Evolutionary conservation across 305 asterid species (phyloP).

Genomic region (Caryopteris hybrid): DNA sequence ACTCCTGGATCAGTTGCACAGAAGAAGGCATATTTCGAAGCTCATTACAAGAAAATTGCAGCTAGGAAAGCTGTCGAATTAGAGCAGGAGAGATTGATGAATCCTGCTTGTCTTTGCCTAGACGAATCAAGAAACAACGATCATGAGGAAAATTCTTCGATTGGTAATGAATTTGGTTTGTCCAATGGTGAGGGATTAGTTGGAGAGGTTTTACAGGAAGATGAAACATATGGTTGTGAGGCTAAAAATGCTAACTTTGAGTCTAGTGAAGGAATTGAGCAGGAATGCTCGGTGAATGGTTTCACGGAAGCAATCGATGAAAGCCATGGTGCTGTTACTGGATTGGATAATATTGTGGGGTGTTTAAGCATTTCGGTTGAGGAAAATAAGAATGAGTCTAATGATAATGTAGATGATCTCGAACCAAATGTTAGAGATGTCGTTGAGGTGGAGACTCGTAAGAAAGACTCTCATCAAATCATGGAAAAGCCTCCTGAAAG

Average conservation of each 20-base stretch:
- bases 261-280: conserved; percentile 9
- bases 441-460: conserved; percentile 23
- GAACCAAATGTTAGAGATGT: conserved; percentile 19
- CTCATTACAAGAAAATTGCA: conserved; percentile 78
- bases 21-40: conserved; percentile 93
- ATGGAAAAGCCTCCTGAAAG: conserved; percentile 26
- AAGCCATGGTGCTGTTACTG: conserved; percentile 25
- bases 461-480: conserved; percentile 15
- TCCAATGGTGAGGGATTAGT: conserved; percentile 24
- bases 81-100: conserved; percentile 43
- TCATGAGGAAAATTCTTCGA: conserved; percentile 12
- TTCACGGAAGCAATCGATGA: conserved; percentile 15
- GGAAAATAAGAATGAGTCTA: conserved; percentile 36
- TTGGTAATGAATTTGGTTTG: conserved; percentile 18
- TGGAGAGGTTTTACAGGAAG: conserved; percentile 28
- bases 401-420: conserved; percentile 12
- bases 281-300: background rate
- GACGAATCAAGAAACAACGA: conserved; percentile 31
- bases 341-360: conserved; percentile 11
- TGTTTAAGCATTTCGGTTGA: conserved; percentile 18
- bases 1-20: conserved; percentile 95
- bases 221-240: conserved; percentile 10
- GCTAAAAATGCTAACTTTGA: conserved; percentile 16
- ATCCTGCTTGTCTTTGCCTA: conserved; percentile 16
- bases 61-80: conserved; percentile 65